Conservation (phyloP, 164 flowering plant genomes). For the Berberis vulgaris region DNA sequence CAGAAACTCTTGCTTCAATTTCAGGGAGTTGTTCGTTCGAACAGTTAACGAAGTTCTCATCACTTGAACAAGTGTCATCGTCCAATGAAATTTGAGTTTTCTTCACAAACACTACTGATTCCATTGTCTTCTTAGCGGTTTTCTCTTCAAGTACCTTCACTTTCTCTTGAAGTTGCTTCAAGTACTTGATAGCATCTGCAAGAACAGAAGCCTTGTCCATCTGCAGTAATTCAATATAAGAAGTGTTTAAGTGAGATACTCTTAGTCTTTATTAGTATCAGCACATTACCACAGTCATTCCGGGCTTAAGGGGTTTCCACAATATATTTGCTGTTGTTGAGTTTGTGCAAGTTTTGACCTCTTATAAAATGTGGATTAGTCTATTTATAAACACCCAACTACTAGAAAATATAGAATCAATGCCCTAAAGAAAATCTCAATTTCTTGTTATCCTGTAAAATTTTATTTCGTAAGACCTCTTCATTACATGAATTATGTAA, state of each 20-base stretch:
- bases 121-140: slow-evolving; percentile 41
- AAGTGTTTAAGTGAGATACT: not conserved
- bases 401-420: no score
- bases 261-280: not conserved
- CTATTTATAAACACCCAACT: no score
- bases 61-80: slow-evolving; percentile 30
- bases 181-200: slow-evolving; percentile 73
- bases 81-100: slow-evolving; percentile 43
- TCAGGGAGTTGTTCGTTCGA: slow-evolving; percentile 51
- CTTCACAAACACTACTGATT: slow-evolving; percentile 61
- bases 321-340: not conserved
- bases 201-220: slow-evolving; percentile 95
- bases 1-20: slow-evolving; percentile 73
- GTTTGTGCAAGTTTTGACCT: not conserved
- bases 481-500: not conserved
- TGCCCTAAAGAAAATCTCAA: not conserved
- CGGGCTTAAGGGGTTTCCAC: not conserved
- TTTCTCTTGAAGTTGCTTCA: slow-evolving; percentile 76
- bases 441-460: not conserved
- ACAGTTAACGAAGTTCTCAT: slow-evolving; percentile 21
- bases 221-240: slow-evolving; percentile 20
- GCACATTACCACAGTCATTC: not conserved
- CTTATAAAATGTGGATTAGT: not conserved
- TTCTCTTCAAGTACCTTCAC: slow-evolving; percentile 72
- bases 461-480: not conserved